phyloP scores from a whole-genome alignment of 768 basidiomycete species.

The Russula sp. region DNA sequence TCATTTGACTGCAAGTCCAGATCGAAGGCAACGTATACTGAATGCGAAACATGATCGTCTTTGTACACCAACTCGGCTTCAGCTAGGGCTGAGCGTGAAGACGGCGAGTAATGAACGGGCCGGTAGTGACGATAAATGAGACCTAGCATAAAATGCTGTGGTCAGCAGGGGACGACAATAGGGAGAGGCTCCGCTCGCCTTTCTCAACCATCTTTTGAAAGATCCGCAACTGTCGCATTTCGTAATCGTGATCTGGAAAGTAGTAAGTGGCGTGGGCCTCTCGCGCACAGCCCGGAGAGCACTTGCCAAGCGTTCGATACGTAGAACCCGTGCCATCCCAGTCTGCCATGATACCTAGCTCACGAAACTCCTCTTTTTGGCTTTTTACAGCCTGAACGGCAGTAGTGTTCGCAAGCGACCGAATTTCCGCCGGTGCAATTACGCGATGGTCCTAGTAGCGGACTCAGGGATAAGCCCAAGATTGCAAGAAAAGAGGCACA shows the following conservation, averaged over 20 bases:
- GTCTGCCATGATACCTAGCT: conserved; percentile 88
- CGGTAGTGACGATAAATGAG: conserved; percentile 82
- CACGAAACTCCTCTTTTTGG: conserved; percentile 74
- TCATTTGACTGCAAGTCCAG: conserved; percentile 37
- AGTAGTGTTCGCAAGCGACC: conserved; percentile 62
- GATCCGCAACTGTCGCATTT: conserved; percentile 79
- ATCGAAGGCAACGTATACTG: conserved; percentile 78
- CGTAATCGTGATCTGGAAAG: conserved; percentile 70
- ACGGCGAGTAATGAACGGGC: conserved; percentile 93
- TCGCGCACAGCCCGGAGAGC: not conserved
- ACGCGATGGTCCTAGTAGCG: conserved; percentile 45
- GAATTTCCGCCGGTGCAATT: conserved; percentile 56
- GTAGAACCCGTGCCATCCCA: conserved; percentile 61
- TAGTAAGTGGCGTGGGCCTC: not conserved
- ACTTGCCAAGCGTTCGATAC: conserved; percentile 80
- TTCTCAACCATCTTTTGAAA: conserved; percentile 86
- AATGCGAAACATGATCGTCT: conserved; percentile 82
- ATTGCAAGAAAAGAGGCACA: conserved; percentile 1
- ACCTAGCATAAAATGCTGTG: conserved; percentile 37
- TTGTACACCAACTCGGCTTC: conserved; percentile 92
- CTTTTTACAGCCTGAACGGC: conserved; percentile 67
- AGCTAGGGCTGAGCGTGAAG: conserved; percentile 87
- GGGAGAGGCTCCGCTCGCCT: conserved; percentile 38
- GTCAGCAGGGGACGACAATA: not conserved
- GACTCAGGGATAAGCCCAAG: not conserved